Conservation (phyloP, 2,329 filamentous ascomycete genomes). For the Talaromyces verruculosus region DNA sequence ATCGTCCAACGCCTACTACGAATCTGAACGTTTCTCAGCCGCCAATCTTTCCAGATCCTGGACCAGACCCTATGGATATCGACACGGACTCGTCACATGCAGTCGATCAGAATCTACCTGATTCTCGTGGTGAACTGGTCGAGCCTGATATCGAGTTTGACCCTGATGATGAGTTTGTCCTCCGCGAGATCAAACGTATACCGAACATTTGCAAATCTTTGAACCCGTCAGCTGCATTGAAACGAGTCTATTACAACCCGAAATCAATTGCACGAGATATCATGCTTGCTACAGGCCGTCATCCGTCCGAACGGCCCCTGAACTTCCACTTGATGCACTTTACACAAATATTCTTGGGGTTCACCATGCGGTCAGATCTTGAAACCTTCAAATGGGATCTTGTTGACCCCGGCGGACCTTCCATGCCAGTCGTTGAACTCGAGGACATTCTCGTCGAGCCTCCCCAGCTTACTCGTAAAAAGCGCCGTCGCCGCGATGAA, state of each 20-base stretch:
- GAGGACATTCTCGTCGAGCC: slow-evolving; percentile 28
- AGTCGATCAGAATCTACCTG: not conserved
- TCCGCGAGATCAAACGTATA: slow-evolving; percentile 30
- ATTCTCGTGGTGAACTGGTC: not conserved
- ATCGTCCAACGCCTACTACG: not conserved
- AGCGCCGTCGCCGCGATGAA: not conserved
- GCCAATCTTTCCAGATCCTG: not conserved
- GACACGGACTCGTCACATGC: slow-evolving; percentile 10
- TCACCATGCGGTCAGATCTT: slow-evolving; percentile 53
- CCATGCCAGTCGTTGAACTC: slow-evolving; percentile 30
- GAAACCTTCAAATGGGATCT: slow-evolving; percentile 62
- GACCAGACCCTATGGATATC: slow-evolving; percentile 13
- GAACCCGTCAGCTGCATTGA: slow-evolving; percentile 36
- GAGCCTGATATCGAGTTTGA: slow-evolving; percentile 17
- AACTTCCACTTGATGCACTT: slow-evolving; percentile 60
- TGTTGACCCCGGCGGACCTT: slow-evolving; percentile 57
- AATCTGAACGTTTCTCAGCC: not conserved
- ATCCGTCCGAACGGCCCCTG: slow-evolving; percentile 58
- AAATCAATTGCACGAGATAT: slow-evolving; percentile 64
- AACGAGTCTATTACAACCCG: slow-evolving; percentile 57
- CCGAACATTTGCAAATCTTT: slow-evolving; percentile 48
- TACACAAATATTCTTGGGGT: slow-evolving; percentile 41
- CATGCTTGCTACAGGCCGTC: slow-evolving; percentile 60
- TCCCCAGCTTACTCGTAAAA: slow-evolving; percentile 25
- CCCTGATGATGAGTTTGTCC: slow-evolving; percentile 17